Evolutionary conservation across 169 alveolate species (phyloP), one percentile per base, ranked within the genome.

Genomic region (Plasmodium yoelii): DNA sequence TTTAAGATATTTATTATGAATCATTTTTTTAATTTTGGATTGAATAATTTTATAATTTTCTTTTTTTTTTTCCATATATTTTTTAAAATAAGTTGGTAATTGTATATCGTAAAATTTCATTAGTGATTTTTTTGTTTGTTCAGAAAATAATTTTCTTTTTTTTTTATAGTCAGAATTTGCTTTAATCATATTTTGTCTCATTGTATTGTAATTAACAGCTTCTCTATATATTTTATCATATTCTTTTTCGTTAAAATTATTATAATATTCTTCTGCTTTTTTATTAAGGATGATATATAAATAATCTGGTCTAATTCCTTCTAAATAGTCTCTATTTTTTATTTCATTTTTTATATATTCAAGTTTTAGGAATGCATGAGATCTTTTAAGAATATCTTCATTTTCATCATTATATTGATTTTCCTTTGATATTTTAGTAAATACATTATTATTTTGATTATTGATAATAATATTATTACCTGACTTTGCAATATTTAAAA

Each of bases 231-330:
- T 19, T 51, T 49, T 46, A 18, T 86, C 75, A 86, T 24, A 70
- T 47, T 86, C 75, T 28, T 92, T 92, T 87, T 90, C 68, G 59
- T 92, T 90, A 71, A 92, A 94, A 24, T 69, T 80, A 0, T 18
- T 26, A 13, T 88, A 80, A 28, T 75, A 84, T 46, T 86, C 63
- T 13, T 77, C 71, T 0, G 94, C 88, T 1, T 64, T 77, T 59
- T 88, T 92, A 34, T 80, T 86, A 26, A 94, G 92, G 64, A 94
- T 90, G 0, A 89, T 57, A 74, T 94, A 94, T 64, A 94, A 88
- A 80, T 92, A 88, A 65, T 94, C 96, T 4, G 96, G 96, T 19
- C 93, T 88, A 56, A 94, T 94, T n/a, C 96, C 96, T 47, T 94
- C 96, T 9, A 84, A 80, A 15, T 57, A 89, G 10, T 92, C 94